Percentiles rank a stretch among this genome's conserved stretches.
Evolutionary conservation across 2,329 filamentous ascomycete species (phyloP).

Genomic region (Xylariaceae sp.): DNA sequence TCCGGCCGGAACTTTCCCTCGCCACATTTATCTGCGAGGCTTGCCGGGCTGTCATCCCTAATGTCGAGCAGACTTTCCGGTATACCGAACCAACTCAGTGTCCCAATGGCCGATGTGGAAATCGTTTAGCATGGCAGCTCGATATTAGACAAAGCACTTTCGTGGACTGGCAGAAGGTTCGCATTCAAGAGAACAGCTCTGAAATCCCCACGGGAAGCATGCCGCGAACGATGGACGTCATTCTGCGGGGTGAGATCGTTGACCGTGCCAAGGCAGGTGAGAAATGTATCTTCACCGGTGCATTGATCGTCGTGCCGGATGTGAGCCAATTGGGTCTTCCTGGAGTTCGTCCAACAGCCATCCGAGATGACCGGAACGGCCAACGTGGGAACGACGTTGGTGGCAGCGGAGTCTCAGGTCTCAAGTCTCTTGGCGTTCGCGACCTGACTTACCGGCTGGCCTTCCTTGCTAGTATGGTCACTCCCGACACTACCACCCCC

Average conservation of each 20-base stretch:
- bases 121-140: slow-evolving; percentile 91
- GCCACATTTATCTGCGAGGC: slow-evolving; percentile 91
- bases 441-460: slow-evolving; percentile 94
- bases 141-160: slow-evolving; percentile 97
- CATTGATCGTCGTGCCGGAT: slow-evolving; percentile 93
- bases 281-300: slow-evolving; percentile 97
- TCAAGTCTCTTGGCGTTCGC: slow-evolving; percentile 91
- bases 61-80: slow-evolving; percentile 95
- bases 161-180: slow-evolving; percentile 98
- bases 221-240: slow-evolving; percentile 97
- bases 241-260: slow-evolving; percentile 94
- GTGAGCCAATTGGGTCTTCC: slow-evolving; percentile 93
- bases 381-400: slow-evolving; percentile 77
- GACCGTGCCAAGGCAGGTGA: slow-evolving; percentile 96
- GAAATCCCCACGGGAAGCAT: slow-evolving; percentile 98
- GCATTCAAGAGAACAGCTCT: slow-evolving; percentile 96
- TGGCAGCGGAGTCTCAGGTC: slow-evolving; percentile 80
- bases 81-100: slow-evolving; percentile 98
- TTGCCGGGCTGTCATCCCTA: slow-evolving; percentile 81
- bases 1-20: slow-evolving; percentile 87
- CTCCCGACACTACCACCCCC: slow-evolving; percentile 79
- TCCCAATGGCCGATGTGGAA: slow-evolving; percentile 83
- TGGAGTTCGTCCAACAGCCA: slow-evolving; percentile 78
- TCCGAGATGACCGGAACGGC: slow-evolving; percentile 78
- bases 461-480: slow-evolving; percentile 97